Evolutionary conservation across 371 early-diverging fungal species (phyloP).

Genomic region (Mucor velutinosus): DNA sequence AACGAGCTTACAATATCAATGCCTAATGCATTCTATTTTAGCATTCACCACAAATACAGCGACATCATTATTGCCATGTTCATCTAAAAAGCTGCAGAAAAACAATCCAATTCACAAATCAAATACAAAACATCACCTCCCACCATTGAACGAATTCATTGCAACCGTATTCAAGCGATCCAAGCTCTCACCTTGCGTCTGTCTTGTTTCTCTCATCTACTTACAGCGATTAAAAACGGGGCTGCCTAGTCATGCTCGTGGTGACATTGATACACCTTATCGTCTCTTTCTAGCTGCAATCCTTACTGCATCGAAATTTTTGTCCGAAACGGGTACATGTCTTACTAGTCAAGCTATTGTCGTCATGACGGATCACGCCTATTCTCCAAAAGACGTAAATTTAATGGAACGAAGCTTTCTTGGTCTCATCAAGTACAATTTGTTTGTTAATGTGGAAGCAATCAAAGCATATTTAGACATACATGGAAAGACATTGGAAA

Average conservation of each 20-base stretch:
- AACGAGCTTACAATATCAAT: not conserved
- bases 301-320: constrained; percentile 69
- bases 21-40: constrained; percentile 5
- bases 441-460: constrained; percentile 47
- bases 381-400: constrained; percentile 64
- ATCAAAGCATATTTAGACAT: constrained; percentile 48
- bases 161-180: constrained; percentile 43
- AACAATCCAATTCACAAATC: constrained; percentile 2
- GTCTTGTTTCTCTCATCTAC: constrained; percentile 72
- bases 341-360: constrained; percentile 63
- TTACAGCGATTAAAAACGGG: constrained; percentile 72
- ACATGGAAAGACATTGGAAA: constrained; percentile 48
- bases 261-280: constrained; percentile 77
- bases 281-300: constrained; percentile 74
- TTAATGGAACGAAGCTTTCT: constrained; percentile 53
- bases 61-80: constrained; percentile 47
- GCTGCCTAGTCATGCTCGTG: constrained; percentile 66
- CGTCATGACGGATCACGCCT: constrained; percentile 63
- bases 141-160: constrained; percentile 46
- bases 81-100: constrained; percentile 5
- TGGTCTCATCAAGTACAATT: constrained; percentile 48
- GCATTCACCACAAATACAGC: constrained; percentile 52
- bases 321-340: constrained; percentile 61
- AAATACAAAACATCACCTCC: constrained; percentile 22
- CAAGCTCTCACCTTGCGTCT: constrained; percentile 46